These are phyloP conservation scores for Backusella tuberculispora DNA, from an alignment of 192 early-diverging fungal genomes.

Conservation along the genomic window DNA sequence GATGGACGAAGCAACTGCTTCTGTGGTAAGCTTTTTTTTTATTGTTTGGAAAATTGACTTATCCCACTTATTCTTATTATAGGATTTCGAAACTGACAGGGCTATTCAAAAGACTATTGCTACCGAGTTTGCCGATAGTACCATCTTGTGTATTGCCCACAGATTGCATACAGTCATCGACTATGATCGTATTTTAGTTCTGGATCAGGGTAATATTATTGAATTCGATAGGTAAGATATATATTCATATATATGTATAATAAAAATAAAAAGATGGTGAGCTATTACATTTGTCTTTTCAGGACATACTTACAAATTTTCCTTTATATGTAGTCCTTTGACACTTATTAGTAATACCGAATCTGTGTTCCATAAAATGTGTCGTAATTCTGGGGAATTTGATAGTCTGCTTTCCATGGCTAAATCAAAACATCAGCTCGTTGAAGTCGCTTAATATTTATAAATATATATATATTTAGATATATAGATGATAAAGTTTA, in stretches of 20 bases:
- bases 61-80: slow-evolving; percentile 31
- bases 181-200: slow-evolving; percentile 83
- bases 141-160: slow-evolving; percentile 92
- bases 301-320: neutral
- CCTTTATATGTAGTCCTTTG: slow-evolving; percentile 18
- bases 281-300: neutral
- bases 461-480: neutral
- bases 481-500: neutral
- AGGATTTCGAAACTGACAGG: slow-evolving; percentile 85
- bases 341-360: slow-evolving; percentile 20
- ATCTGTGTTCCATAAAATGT: slow-evolving; percentile 34
- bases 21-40: slow-evolving; percentile 12
- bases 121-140: slow-evolving; percentile 73
- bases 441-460: neutral
- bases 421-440: slow-evolving; percentile 7
- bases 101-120: slow-evolving; percentile 89
- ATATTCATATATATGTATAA: neutral
- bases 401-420: slow-evolving; percentile 25
- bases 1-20: slow-evolving; percentile 79
- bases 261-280: neutral
- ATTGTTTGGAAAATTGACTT: slow-evolving; percentile 47
- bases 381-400: slow-evolving; percentile 32
- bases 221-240: slow-evolving; percentile 68
- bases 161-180: slow-evolving; percentile 85
- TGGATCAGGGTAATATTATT: slow-evolving; percentile 79